phyloP scores from a whole-genome alignment of 2,329 filamentous ascomycete species.

The Diaporthe sp. region DNA sequence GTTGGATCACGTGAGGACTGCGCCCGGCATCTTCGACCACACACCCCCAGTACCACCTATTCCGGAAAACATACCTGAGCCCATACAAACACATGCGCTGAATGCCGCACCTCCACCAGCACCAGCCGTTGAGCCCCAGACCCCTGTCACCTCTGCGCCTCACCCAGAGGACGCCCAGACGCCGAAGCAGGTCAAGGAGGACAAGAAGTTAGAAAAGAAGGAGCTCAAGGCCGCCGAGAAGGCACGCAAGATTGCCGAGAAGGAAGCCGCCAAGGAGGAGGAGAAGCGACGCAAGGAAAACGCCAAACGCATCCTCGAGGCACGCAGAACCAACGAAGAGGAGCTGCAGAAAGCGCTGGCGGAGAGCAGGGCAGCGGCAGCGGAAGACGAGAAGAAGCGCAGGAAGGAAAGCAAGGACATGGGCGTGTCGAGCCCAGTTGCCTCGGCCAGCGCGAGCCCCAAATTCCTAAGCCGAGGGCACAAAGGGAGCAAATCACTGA shows the following conservation, averaged over 20 bases:
- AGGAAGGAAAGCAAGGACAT: slow-evolving; percentile 58
- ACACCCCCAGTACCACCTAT: slow-evolving; percentile 43
- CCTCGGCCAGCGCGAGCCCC: slow-evolving; percentile 43
- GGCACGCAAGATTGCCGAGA: slow-evolving; percentile 59
- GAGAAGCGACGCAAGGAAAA: slow-evolving; percentile 58
- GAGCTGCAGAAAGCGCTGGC: slow-evolving; percentile 75
- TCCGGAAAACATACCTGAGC: slow-evolving; percentile 44
- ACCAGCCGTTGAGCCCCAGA: slow-evolving; percentile 44
- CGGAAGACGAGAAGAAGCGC: slow-evolving; percentile 61
- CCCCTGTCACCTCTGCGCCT: slow-evolving; percentile 48
- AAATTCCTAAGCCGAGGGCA: slow-evolving; percentile 76
- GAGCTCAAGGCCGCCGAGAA: slow-evolving; percentile 71
- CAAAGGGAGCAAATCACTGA: slow-evolving; percentile 82
- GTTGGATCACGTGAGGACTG: slow-evolving; percentile 77
- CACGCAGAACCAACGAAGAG: slow-evolving; percentile 68
- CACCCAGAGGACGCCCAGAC: slow-evolving; percentile 65
- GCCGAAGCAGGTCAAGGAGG: slow-evolving; percentile 66
- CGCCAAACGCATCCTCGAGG: slow-evolving; percentile 52
- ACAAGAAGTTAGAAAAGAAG: slow-evolving; percentile 77
- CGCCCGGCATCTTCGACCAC: slow-evolving; percentile 58
- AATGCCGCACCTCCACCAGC: slow-evolving; percentile 49
- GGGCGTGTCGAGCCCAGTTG: slow-evolving; percentile 43
- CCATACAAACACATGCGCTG: slow-evolving; percentile 45
- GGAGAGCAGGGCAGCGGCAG: slow-evolving; percentile 74
- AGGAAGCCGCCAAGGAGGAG: slow-evolving; percentile 59